Base-by-base conservation (phyloP, 139 green algal species). In the Coccomyxa sp. region DNA sequence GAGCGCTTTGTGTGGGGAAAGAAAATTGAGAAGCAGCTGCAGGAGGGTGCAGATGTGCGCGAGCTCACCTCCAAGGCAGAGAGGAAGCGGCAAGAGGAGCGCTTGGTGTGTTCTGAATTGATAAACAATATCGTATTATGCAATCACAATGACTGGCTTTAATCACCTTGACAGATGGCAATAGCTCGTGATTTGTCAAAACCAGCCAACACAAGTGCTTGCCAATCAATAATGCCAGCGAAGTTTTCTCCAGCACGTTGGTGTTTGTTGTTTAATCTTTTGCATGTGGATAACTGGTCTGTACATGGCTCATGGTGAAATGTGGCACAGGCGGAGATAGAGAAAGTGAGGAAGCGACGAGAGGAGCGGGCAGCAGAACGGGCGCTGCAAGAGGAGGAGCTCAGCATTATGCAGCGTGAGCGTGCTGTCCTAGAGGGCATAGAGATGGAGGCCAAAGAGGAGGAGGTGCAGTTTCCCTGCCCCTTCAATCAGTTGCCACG, bases 1-100 rank as follows among this genome's bases (percentile, higher is more conserved):
- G 77, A 91, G 17, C 88, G 86, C 18, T 99, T 99, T 87, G 95
- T 99, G 51, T 98, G 96, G 96, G 82, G 85, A 75, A 98, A 98
- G 87, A 99, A 98, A 85, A 95, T 99, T 38, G 93, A 98, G 86
- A 94, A 94, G 81, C 79, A 96, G 60, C 63, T 97, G 17, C 66
- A 80, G 18, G 79, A 82, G 17, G 93, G 94, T 57, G 86, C 86
- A 51, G 87, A 91, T 81, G 74, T 93, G 18, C 83, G 68, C 38
- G 93, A 98, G 17, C 85, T 98, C 60, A 85, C 85, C 21, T 79
- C 87, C 12, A 85, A 88, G 28, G 91, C 91, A 0, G 92, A 96
- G 85, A 80, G 80, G 71, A 30, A 84, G 31, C 79, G 89, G 14
- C 87, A 93, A 58, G 78, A 87, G 38, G 86, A 95, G 31, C 92